Evolutionary conservation across 2,329 filamentous ascomycete species (phyloP).

Genomic region (Raffaelea ambrosiae): DNA sequence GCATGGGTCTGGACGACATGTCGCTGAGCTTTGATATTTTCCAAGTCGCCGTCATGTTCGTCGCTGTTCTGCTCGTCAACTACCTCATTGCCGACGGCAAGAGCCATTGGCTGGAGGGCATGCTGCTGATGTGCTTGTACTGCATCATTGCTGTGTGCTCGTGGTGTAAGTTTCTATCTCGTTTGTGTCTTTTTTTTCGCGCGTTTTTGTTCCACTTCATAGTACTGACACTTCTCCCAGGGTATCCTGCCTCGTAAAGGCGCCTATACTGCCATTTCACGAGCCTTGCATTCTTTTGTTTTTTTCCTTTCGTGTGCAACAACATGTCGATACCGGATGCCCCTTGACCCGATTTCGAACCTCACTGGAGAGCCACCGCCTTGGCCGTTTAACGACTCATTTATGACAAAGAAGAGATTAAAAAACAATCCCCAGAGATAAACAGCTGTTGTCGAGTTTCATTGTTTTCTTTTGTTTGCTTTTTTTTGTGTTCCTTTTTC

Average conservation of each 20-base stretch:
- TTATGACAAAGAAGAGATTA: no score
- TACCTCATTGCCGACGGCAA: constrained; percentile 78
- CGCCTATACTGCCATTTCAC: background rate
- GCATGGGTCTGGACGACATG: constrained; percentile 63
- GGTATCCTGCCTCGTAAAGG: constrained; percentile 4
- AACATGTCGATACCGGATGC: background rate
- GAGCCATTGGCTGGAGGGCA: constrained; percentile 75
- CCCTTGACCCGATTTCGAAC: background rate
- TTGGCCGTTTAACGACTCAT: background rate
- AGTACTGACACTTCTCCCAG: constrained; percentile 1
- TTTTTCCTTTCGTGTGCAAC: background rate
- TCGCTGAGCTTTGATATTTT: constrained; percentile 81
- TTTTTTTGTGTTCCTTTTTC: background rate
- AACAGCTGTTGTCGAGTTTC: background rate
- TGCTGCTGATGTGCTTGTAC: constrained; percentile 67
- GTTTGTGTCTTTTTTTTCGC: background rate
- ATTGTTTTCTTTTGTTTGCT: background rate
- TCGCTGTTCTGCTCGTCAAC: constrained; percentile 76
- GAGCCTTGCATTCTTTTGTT: background rate
- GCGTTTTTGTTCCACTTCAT: background rate
- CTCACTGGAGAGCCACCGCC: background rate
- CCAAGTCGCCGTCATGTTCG: constrained; percentile 78
- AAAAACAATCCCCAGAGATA: no score
- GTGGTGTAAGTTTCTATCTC: constrained; percentile 58
- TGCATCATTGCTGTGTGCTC: constrained; percentile 65